Percentiles rank a stretch among this genome's conserved stretches.
These are phyloP conservation scores for Cordyceps sp. DNA, from an alignment of 2,329 filamentous ascomycete species.

Conservation along the genomic window DNA sequence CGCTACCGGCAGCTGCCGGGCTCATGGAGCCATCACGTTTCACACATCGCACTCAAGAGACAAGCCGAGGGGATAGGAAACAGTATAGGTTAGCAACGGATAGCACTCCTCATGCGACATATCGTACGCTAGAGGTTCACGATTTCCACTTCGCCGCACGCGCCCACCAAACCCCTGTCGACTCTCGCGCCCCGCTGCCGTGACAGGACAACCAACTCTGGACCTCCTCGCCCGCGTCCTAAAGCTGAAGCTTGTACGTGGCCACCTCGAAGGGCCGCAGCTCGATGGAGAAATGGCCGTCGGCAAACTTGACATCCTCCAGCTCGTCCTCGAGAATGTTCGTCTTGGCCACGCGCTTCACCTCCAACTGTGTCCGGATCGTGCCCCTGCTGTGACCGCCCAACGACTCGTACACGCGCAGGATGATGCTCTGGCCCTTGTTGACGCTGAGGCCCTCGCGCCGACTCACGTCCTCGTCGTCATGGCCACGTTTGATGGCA, in stretches of 20 bases:
- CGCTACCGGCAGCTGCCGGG: too few species aligned
- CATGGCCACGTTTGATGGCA: slow-evolving; percentile 82
- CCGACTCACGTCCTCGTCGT: slow-evolving; percentile 56
- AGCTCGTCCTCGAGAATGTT: slow-evolving; percentile 82
- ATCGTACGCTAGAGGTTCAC: too few species aligned
- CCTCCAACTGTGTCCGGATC: slow-evolving; percentile 49
- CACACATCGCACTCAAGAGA: too few species aligned
- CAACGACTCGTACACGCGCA: slow-evolving; percentile 76
- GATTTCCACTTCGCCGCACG: too few species aligned
- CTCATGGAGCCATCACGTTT: too few species aligned
- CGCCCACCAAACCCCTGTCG: too few species aligned
- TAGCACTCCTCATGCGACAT: too few species aligned
- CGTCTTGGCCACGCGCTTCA: slow-evolving; percentile 65
- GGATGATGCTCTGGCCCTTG: slow-evolving; percentile 61
- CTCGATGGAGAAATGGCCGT: slow-evolving; percentile 40
- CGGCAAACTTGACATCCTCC: slow-evolving; percentile 39
- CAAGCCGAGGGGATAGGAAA: too few species aligned
- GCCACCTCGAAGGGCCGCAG: slow-evolving; percentile 74
- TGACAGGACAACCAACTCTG: slow-evolving; percentile 10
- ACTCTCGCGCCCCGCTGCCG: too few species aligned
- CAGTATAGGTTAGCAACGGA: too few species aligned
- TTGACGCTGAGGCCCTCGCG: slow-evolving; percentile 45
- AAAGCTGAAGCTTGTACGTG: slow-evolving; percentile 51
- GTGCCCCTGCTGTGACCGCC: slow-evolving; percentile 64
- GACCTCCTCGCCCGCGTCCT: slow-evolving; percentile 12